Evolutionary conservation across 2,329 filamentous ascomycete genomes (phyloP), one percentile per base, ranked within the genome.

Genomic region (Cladosporium colombiae): DNA sequence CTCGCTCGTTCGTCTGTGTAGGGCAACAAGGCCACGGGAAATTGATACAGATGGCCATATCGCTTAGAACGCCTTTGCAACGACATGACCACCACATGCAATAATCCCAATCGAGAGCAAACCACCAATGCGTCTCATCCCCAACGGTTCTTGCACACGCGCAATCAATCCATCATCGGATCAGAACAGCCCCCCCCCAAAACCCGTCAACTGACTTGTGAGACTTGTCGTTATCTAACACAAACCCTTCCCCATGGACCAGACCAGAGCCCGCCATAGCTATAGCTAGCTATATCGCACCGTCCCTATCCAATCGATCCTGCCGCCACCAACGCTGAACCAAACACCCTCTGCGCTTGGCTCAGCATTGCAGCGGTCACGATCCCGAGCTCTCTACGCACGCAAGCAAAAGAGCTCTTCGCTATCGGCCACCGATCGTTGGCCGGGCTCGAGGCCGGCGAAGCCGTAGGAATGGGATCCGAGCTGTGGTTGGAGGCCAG

Each of bases 251-350:
- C n/a, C n/a, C n/a, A n/a, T n/a, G n/a, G n/a, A n/a, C n/a, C n/a
- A n/a, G n/a, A 35, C 33, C n/a, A 40, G 55, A 37, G 31, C 33
- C 40, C 55, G 55, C 29, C 21, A 37, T 56, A 56, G 55, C 55
- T 37, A 57, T 37, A 40, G 55, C 52, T 55, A 57, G 55, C 55
- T 57, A 57, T 57, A 57, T 57, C 55, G 55, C 55, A 57, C n/a
- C 33, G n/a, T 35, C 23, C 55, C 18, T 10, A 27, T 40, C 55
- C 55, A 57, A 57, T 57, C 55, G 55, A 35, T 23, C 33, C 10
- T n/a, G 29, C n/a, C 33, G 55, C 55, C 55, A 57, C 55, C 55
- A 57, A 57, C 55, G 27, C 27, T 29, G 27, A 29, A 29, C 13
- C 6, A 18, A 27, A 10, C 18, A 40, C 31, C 31, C 25, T 29